Conservation (phyloP, 768 basidiomycete genomes). For the Amanita subjunquillea region DNA sequence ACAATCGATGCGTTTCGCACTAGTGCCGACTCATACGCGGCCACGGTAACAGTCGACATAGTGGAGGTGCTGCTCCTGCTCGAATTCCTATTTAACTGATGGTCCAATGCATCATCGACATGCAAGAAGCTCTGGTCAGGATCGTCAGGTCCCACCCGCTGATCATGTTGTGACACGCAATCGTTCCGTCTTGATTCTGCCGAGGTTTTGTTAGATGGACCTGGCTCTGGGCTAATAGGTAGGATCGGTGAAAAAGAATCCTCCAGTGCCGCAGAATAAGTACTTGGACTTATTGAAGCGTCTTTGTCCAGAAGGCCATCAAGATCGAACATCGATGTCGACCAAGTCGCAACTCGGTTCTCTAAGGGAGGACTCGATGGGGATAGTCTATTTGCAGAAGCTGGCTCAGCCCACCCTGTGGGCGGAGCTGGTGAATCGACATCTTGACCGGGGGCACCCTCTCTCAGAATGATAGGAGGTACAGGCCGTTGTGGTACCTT, state of each 20-base stretch:
- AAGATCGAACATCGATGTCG: constrained; percentile 10
- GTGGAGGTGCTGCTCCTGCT: constrained; percentile 37
- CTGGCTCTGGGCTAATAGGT: constrained; percentile 10
- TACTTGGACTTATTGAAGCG: neutral
- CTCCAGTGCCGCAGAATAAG: constrained; percentile 14
- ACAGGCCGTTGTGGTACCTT: constrained; percentile 7
- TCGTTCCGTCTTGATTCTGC: neutral
- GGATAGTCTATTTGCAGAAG: constrained; percentile 11
- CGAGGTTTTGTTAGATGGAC: neutral
- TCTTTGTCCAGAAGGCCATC: constrained; percentile 7
- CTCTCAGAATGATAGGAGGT: constrained; percentile 22
- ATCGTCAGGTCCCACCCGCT: neutral
- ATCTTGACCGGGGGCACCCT: constrained; percentile 9
- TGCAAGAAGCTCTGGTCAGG: constrained; percentile 12
- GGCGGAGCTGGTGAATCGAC: constrained; percentile 8
- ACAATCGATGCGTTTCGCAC: constrained; percentile 38
- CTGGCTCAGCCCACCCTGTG: constrained; percentile 14
- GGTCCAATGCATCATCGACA: constrained; percentile 7
- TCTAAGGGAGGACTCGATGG: constrained; percentile 8
- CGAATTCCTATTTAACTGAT: constrained; percentile 29
- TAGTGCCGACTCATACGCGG: constrained; percentile 23
- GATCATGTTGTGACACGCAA: no score
- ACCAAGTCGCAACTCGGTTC: neutral
- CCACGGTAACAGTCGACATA: constrained; percentile 28
- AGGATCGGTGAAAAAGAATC: constrained; percentile 18